Percentiles rank a stretch among this genome's conserved stretches.
Evolutionary conservation across 768 basidiomycete species (phyloP).

Genomic region (Phylloporus sp.): DNA sequence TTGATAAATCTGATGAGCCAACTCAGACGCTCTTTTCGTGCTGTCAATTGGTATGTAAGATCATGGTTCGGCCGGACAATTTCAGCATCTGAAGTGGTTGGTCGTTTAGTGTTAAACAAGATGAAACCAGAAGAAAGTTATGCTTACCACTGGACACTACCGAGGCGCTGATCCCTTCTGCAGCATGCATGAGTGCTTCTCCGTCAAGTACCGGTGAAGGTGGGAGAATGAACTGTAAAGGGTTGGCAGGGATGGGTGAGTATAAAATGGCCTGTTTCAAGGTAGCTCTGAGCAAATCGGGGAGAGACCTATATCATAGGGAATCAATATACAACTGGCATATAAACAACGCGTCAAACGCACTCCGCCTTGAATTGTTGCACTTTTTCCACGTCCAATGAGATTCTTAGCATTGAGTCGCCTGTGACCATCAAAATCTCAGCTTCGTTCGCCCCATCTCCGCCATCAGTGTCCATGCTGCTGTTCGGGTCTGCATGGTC

Average conservation of each 20-base stretch:
- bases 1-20: slow-evolving; percentile 90
- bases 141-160: slow-evolving; percentile 66
- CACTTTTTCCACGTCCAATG: slow-evolving; percentile 58
- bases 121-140: background rate
- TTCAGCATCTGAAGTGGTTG: slow-evolving; percentile 44
- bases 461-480: slow-evolving; percentile 8
- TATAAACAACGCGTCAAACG: slow-evolving; percentile 12
- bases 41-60: slow-evolving; percentile 68
- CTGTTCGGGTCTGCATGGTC: slow-evolving; percentile 15
- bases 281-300: slow-evolving; percentile 67
- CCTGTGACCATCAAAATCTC: slow-evolving; percentile 48
- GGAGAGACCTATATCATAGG: slow-evolving; percentile 50
- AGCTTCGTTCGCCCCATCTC: slow-evolving; percentile 9
- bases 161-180: slow-evolving; percentile 66
- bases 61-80: slow-evolving; percentile 75
- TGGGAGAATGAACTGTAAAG: slow-evolving; percentile 74
- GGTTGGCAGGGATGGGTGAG: slow-evolving; percentile 70
- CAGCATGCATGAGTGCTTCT: slow-evolving; percentile 73
- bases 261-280: slow-evolving; percentile 83
- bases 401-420: slow-evolving; percentile 62
- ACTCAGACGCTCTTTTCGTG: slow-evolving; percentile 67
- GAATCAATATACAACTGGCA: slow-evolving; percentile 2
- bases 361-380: slow-evolving; percentile 60
- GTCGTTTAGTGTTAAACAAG: background rate
- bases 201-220: slow-evolving; percentile 62